Evolutionary conservation across 495 filamentous ascomycete genomes (phyloP).

Genomic region (Penicillium waksmanii): DNA sequence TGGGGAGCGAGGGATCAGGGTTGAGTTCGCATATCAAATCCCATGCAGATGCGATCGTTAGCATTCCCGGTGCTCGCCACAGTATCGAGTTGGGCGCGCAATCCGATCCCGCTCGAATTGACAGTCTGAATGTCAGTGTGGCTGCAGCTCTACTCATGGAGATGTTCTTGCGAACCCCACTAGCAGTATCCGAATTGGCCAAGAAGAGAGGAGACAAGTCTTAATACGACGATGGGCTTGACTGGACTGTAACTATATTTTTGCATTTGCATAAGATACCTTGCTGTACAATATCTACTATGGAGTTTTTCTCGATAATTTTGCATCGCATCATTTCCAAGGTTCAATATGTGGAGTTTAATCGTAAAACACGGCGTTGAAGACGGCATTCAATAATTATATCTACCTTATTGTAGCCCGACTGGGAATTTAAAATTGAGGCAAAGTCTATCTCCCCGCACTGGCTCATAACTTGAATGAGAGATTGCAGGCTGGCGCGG

Average conservation of each 20-base stretch:
- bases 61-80: conserved; percentile 52
- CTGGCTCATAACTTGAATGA: background rate
- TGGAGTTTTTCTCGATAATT: background rate
- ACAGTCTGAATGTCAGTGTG: conserved; percentile 88
- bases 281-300: conserved; percentile 19
- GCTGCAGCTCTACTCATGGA: conserved; percentile 77
- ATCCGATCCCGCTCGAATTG: conserved; percentile 53
- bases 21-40: conserved; percentile 62
- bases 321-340: background rate
- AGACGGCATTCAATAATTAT: background rate
- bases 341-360: background rate
- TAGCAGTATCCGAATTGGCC: conserved; percentile 34
- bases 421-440: background rate
- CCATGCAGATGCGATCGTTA: conserved; percentile 63
- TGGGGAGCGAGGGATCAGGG: conserved; percentile 84
- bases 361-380: background rate
- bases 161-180: conserved; percentile 56
- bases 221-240: conserved; percentile 21
- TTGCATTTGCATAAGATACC: conserved; percentile 18
- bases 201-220: conserved; percentile 24
- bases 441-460: conserved; percentile 2
- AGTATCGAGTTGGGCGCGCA: conserved; percentile 33
- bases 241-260: conserved; percentile 17
- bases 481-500: background rate
- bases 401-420: background rate